phyloP scores from a whole-genome alignment of 2,329 filamentous ascomycete species.

The Colletotrichum liaoningense region DNA sequence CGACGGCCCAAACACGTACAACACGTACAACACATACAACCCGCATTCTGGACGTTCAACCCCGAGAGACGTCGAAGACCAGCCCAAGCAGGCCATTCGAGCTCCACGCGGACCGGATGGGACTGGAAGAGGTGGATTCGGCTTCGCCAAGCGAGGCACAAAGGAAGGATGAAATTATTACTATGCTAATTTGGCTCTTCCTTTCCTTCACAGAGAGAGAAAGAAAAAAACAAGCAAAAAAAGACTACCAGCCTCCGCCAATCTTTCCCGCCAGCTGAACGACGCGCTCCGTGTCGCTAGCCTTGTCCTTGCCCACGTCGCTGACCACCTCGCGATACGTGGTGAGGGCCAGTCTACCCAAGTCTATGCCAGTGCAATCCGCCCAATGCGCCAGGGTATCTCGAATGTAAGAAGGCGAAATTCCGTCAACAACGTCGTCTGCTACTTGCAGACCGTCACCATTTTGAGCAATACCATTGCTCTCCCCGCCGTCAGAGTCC shows the following conservation, averaged over 20 bases:
- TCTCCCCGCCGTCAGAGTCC: slow-evolving; percentile 55
- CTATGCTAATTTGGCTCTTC: slow-evolving; percentile 4
- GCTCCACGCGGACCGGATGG: slow-evolving; percentile 82
- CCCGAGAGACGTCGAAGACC: slow-evolving; percentile 67
- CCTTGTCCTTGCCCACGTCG: slow-evolving; percentile 85
- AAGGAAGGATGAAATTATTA: slow-evolving; percentile 53
- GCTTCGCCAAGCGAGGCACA: slow-evolving; percentile 76
- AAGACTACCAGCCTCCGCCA: slow-evolving; percentile 87
- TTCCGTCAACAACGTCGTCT: slow-evolving; percentile 69
- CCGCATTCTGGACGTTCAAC: slow-evolving; percentile 52
- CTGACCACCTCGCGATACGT: slow-evolving; percentile 94
- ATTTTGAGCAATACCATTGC: slow-evolving; percentile 35
- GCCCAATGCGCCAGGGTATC: slow-evolving; percentile 83
- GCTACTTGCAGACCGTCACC: slow-evolving; percentile 42
- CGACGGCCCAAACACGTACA: slow-evolving; percentile 47
- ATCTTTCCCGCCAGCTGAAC: slow-evolving; percentile 90
- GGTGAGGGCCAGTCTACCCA: slow-evolving; percentile 82
- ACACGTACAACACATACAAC: too few species aligned
- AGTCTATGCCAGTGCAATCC: slow-evolving; percentile 73
- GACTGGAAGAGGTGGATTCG: slow-evolving; percentile 81
- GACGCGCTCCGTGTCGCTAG: slow-evolving; percentile 81
- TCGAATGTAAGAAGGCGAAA: slow-evolving; percentile 74
- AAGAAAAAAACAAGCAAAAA: neutral
- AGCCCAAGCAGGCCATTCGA: slow-evolving; percentile 77
- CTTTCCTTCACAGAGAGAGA: neutral